Conservation (phyloP, 495 filamentous ascomycete species). For the Staphylotrichum longicolle region DNA sequence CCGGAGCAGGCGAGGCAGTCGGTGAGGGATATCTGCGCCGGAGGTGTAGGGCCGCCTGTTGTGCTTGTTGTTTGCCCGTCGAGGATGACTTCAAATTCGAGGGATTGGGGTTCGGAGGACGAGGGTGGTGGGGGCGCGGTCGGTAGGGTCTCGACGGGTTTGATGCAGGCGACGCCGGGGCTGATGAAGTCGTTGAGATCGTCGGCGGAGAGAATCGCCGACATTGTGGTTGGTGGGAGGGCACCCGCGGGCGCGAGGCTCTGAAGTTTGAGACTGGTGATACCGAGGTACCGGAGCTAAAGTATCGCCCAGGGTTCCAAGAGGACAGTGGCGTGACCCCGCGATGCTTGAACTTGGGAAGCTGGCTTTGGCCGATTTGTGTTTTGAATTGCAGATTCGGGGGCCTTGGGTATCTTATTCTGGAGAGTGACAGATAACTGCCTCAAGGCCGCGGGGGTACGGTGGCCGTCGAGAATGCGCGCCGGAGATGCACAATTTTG, state of each 20-base stretch:
- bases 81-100: conserved; percentile 83
- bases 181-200: conserved; percentile 99
- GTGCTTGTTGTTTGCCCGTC: conserved; percentile 69
- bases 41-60: conserved; percentile 24
- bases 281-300: no score
- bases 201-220: conserved; percentile 92
- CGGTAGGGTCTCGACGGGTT: conserved; percentile 89
- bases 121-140: conserved; percentile 27
- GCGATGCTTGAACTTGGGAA: no score
- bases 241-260: neutral
- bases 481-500: conserved; percentile 21
- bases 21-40: conserved; percentile 90
- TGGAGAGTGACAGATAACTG: neutral
- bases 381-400: no score
- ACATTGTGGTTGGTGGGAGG: conserved; percentile 55
- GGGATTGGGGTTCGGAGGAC: conserved; percentile 15
- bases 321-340: no score
- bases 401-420: no score
- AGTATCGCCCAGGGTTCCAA: no score
- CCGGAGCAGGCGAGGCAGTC: conserved; percentile 97
- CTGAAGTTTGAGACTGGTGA: neutral
- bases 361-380: no score
- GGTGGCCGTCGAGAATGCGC: neutral
- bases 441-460: neutral
- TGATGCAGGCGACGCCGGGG: conserved; percentile 96